Base-by-base conservation (phyloP, 139 green algal genomes). In the Pseudopediastrum boryanum region DNA sequence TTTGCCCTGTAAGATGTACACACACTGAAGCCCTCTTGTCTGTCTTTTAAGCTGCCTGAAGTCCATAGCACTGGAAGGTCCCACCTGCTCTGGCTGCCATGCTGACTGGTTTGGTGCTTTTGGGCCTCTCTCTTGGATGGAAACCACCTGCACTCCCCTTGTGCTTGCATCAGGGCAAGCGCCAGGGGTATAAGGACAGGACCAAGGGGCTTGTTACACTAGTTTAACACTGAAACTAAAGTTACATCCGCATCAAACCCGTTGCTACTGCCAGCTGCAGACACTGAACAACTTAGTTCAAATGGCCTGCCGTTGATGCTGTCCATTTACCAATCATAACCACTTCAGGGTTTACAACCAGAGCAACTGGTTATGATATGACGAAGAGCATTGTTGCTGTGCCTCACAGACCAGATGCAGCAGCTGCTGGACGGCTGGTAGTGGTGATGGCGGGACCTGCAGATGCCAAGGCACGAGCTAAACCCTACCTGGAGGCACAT, bases 371-470 rank as follows among this genome's bases (percentile, higher is more conserved):
- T 9, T 13, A 25, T 9, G 25, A 13, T 9, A n/a, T 27, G 56
- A 27, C 56, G 23, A 16, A 27, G 16, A 9, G 23, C 56, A 27
- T 9, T 27, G 13, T 9, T 9, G n/a, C n/a, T n/a, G n/a, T n/a
- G n/a, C n/a, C 56, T 9, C 56, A n/a, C 75, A 81, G 75, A 63
- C 79, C 79, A 42, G 79, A 79, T 62, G 79, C 79, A 16, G 79
- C 79, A 51, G 79, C 69, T 46, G 79, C 70, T 27, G 61, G 36
- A 9, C 25, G 68, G 61, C 71, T 84, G 9, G 33, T 84, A 3
- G 63, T 84, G 29, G 71, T 70, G 8, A 48, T 52, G 38, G 79
- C 61, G 8, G 79, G 79, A 12, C 23, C 44, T n/a, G 50, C 51
- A 35, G 41, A 38, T 10, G 69, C 71, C 16, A 31, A 77, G 38